A percentile compares a stretch with the other conserved stretches of the same genome.
Evolutionary conservation across 495 filamentous ascomycete species (phyloP).

Genomic region (Polyplosphaeria fusca): DNA sequence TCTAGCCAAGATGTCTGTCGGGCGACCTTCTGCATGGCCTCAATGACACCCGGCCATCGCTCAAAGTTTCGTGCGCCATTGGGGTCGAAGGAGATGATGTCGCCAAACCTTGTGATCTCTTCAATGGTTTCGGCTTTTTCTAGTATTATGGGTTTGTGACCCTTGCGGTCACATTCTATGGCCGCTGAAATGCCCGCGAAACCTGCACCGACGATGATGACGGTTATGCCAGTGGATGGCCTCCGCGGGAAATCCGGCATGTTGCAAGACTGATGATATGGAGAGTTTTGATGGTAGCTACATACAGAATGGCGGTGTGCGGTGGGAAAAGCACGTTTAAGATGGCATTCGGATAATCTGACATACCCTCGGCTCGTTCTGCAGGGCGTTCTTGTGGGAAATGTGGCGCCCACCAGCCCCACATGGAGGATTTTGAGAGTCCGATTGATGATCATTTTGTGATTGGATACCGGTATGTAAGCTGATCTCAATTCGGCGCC

Average conservation of each 20-base stretch:
- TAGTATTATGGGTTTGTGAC: constrained; percentile 18
- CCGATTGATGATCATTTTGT: too few relatives aligned
- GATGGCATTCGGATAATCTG: too few relatives aligned
- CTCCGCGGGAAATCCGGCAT: constrained; percentile 20
- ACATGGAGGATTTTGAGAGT: too few relatives aligned
- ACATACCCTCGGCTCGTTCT: too few relatives aligned
- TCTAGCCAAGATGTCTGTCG: constrained; percentile 26
- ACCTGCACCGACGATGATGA: constrained; percentile 31
- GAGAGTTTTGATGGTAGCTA: too few relatives aligned
- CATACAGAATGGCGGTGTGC: too few relatives aligned
- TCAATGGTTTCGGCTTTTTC: constrained; percentile 15
- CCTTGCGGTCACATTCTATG: constrained; percentile 34
- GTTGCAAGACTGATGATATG: too few relatives aligned
- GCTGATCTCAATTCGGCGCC: too few relatives aligned
- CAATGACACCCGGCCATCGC: constrained; percentile 29
- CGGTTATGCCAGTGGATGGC: constrained; percentile 20
- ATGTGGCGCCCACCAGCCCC: too few relatives aligned
- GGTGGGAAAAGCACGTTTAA: too few relatives aligned
- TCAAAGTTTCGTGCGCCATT: constrained; percentile 27
- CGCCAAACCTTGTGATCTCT: constrained; percentile 23
- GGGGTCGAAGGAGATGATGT: constrained; percentile 28
- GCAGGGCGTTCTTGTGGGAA: too few relatives aligned
- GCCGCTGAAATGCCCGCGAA: constrained; percentile 32
- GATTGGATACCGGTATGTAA: too few relatives aligned
- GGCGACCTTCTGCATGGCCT: constrained; percentile 24